Evolutionary conservation across 768 basidiomycete species (phyloP).

Genomic region (Mycena leptocephala): DNA sequence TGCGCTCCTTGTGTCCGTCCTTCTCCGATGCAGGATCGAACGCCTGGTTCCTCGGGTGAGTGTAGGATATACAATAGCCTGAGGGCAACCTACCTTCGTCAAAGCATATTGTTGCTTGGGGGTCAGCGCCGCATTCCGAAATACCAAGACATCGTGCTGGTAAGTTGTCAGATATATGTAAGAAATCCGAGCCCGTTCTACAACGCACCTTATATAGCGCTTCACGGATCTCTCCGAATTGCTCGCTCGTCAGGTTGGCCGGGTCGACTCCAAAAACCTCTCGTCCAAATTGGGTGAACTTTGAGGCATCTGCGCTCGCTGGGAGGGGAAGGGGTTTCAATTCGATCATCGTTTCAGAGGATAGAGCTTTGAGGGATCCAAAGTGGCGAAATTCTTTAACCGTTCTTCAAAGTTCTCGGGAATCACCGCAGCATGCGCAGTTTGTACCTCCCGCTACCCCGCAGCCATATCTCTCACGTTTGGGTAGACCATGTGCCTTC

Average conservation of each 20-base stretch:
- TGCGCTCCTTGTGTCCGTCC: constrained; percentile 86
- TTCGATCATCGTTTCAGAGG: no score
- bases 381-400: background rate
- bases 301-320: constrained; percentile 76
- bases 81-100: constrained; percentile 76
- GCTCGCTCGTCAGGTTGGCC: constrained; percentile 68
- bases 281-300: constrained; percentile 82
- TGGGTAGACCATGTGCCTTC: constrained; percentile 9
- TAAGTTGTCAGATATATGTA: background rate
- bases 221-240: constrained; percentile 78
- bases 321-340: constrained; percentile 79
- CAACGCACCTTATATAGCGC: constrained; percentile 82
- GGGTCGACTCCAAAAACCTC: constrained; percentile 85
- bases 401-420: constrained; percentile 3
- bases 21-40: constrained; percentile 77
- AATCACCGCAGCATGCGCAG: constrained; percentile 7
- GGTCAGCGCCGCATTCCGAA: constrained; percentile 76
- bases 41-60: constrained; percentile 62
- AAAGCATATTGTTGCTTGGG: constrained; percentile 90
- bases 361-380: constrained; percentile 6
- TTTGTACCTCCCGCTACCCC: background rate
- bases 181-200: background rate
- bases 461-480: constrained; percentile 12
- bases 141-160: constrained; percentile 83
- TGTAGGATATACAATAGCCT: constrained; percentile 4